phyloP scores from a whole-genome alignment of 2,329 filamentous ascomycete species.

The Akanthomyces muscarius region DNA sequence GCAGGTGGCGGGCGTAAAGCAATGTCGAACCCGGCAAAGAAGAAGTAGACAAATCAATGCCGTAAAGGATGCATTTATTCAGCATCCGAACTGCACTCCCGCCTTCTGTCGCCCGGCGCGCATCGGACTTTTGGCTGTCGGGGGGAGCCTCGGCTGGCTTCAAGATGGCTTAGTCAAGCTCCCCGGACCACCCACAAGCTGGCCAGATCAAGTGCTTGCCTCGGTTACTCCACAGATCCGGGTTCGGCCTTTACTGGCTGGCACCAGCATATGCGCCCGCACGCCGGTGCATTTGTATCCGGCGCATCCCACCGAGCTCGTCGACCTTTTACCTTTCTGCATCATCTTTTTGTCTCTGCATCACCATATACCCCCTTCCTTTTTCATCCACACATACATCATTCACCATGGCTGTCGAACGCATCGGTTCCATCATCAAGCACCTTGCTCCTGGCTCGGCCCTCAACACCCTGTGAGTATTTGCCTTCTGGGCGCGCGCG shows the following conservation, averaged over 20 bases:
- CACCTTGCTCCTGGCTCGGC: slow-evolving; percentile 74
- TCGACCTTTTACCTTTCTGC: background rate
- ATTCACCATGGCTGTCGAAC: slow-evolving; percentile 70
- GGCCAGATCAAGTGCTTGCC: slow-evolving; percentile 22
- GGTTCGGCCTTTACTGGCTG: slow-evolving; percentile 10
- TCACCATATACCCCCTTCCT: slow-evolving; percentile 6
- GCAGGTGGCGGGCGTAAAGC: background rate
- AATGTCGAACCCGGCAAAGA: background rate
- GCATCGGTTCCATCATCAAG: slow-evolving; percentile 81
- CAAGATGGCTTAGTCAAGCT: slow-evolving; percentile 3
- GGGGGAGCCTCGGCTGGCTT: slow-evolving; percentile 13
- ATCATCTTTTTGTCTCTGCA: slow-evolving; percentile 5
- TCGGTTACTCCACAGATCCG: slow-evolving; percentile 29
- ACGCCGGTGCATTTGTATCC: slow-evolving; percentile 9
- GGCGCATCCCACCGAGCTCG: slow-evolving; percentile 1
- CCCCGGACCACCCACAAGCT: slow-evolving; percentile 14
- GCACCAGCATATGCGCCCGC: background rate
- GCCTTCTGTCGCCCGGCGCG: background rate
- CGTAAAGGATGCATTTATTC: background rate
- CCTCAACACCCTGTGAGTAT: slow-evolving; percentile 70
- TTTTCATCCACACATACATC: slow-evolving; percentile 1
- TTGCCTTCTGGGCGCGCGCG: background rate
- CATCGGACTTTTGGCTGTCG: slow-evolving; percentile 3
- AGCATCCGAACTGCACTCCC: background rate
- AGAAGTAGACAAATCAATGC: background rate